Percentiles rank a stretch among this genome's conserved stretches.
Evolutionary conservation across 768 basidiomycete genomes (phyloP).

Genomic region (Suillus lakei): DNA sequence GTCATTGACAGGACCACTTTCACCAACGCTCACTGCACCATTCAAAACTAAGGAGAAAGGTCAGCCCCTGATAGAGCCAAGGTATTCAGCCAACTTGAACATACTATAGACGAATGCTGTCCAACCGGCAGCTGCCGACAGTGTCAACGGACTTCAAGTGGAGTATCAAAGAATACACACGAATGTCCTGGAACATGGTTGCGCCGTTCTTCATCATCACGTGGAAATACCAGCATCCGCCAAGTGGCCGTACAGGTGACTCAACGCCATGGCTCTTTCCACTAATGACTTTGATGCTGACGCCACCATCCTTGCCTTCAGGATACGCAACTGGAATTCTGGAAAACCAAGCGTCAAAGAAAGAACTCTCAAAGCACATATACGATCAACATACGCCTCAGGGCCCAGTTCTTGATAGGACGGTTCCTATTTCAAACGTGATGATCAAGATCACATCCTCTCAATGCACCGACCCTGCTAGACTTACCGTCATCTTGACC

Average conservation of each 20-base stretch:
- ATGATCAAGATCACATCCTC: constrained; percentile 13
- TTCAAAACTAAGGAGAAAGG: constrained; percentile 30
- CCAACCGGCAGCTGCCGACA: constrained; percentile 73
- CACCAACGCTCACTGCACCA: constrained; percentile 69
- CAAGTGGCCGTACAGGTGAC: constrained; percentile 88
- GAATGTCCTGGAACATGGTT: constrained; percentile 81
- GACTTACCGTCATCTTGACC: constrained; percentile 75
- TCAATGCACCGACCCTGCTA: not conserved
- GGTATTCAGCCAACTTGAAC: constrained; percentile 30
- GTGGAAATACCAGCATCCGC: constrained; percentile 95
- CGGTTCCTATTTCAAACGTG: constrained; percentile 54
- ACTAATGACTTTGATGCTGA: constrained; percentile 84
- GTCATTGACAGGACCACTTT: constrained; percentile 48
- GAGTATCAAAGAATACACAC: constrained; percentile 44
- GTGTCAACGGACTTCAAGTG: not conserved
- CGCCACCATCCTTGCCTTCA: constrained; percentile 64
- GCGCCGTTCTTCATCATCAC: constrained; percentile 64
- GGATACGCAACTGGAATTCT: constrained; percentile 81
- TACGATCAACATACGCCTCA: constrained; percentile 47
- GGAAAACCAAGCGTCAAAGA: constrained; percentile 12
- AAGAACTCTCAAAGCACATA: not conserved
- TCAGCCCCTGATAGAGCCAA: constrained; percentile 8
- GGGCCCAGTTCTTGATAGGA: constrained; percentile 84
- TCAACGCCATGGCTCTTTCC: constrained; percentile 86
- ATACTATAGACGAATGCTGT: constrained; percentile 85